Evolutionary conservation across 352 stramenopile genomes (phyloP).

Genomic region (Blastocystis sp.): DNA sequence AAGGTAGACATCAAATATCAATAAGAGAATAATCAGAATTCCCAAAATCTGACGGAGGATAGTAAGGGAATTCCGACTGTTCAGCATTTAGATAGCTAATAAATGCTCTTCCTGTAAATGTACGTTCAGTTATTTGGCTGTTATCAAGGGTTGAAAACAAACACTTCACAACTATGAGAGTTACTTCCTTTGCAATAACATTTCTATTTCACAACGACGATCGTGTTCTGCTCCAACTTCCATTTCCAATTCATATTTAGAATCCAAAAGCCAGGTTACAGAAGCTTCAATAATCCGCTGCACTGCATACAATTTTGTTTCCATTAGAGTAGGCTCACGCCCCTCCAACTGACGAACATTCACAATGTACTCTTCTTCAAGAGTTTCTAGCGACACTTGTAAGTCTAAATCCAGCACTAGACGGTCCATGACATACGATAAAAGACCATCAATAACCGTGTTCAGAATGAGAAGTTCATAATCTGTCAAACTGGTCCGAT

Average conservation of each 20-base stretch:
- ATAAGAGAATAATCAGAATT: too few species aligned
- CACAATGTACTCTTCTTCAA: constrained; percentile 18
- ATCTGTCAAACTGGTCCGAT: constrained; percentile 10
- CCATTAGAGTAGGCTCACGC: neutral
- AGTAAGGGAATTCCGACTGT: too few species aligned
- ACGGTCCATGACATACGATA: neutral
- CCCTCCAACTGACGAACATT: constrained; percentile 2
- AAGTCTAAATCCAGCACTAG: constrained; percentile 16
- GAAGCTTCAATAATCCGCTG: constrained; percentile 9
- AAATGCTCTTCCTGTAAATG: too few species aligned
- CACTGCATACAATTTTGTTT: constrained; percentile 21
- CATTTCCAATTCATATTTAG: constrained; percentile 41
- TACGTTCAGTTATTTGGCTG: too few species aligned
- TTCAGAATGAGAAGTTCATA: neutral
- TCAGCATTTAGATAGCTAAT: too few species aligned
- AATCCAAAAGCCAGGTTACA: neutral
- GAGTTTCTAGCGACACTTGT: neutral
- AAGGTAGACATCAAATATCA: too few species aligned
- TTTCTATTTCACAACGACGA: neutral
- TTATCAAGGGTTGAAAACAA: neutral
- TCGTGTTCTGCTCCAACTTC: neutral
- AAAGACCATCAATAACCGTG: neutral
- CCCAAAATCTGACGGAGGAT: too few species aligned
- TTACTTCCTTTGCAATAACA: neutral
- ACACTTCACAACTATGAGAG: neutral